phyloP scores from a whole-genome alignment of 2,329 filamentous ascomycete genomes.

The Cercospora canescens region DNA sequence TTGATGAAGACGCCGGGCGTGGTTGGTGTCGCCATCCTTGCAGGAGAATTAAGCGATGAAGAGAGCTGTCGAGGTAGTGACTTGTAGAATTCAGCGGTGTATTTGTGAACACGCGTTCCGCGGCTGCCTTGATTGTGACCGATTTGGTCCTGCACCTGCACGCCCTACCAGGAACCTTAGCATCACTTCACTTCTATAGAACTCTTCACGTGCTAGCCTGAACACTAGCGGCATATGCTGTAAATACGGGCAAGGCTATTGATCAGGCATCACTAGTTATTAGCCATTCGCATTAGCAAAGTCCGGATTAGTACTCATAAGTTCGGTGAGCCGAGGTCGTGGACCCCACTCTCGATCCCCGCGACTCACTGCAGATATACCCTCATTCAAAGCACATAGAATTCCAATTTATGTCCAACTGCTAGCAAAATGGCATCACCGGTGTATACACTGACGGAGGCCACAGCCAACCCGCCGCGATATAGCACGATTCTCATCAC shows the following conservation, averaged over 20 bases:
- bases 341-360: background rate
- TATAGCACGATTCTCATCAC: conserved; percentile 34
- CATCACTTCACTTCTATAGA: background rate
- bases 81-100: background rate
- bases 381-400: background rate
- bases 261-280: background rate
- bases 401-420: background rate
- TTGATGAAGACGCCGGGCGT: conserved; percentile 29
- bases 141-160: background rate
- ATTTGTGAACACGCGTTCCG: background rate
- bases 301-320: background rate
- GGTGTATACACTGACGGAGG: conserved; percentile 28
- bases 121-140: background rate
- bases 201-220: background rate
- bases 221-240: background rate
- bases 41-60: background rate
- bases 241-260: background rate
- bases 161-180: background rate
- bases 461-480: conserved; percentile 27
- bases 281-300: no score
- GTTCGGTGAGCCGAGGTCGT: conserved; percentile 7
- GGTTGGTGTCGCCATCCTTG: conserved; percentile 17
- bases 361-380: background rate
- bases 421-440: conserved; percentile 28
- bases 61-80: background rate